A percentile compares a stretch with the other conserved stretches of the same genome.
phyloP scores from a whole-genome alignment of 148 eudicot genomes.

The Nyssa sinensis region DNA sequence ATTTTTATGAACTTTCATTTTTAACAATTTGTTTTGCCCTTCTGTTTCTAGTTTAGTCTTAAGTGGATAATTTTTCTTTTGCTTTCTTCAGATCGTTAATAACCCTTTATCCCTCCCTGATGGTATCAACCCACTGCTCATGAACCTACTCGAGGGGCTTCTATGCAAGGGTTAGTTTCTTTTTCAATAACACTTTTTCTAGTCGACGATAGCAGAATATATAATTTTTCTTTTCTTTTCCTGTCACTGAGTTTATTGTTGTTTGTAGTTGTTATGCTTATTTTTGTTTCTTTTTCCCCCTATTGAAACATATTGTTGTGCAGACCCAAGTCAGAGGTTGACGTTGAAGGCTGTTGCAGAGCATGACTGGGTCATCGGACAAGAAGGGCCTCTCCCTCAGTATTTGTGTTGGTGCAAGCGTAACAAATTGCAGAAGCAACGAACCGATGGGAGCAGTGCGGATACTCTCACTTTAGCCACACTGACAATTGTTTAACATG shows the following conservation, averaged over 20 bases:
- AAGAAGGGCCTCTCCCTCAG: conserved; percentile 74
- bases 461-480: conserved; percentile 11
- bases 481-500: conserved; percentile 8
- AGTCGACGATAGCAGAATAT: not conserved
- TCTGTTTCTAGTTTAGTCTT: conserved; percentile 1
- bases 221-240: not conserved
- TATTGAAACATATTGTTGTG: conserved; percentile 8
- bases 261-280: not conserved
- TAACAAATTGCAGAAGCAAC: conserved; percentile 29
- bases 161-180: conserved; percentile 82
- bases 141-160: conserved; percentile 76
- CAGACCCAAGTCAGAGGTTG: conserved; percentile 77
- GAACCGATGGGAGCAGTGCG: conserved; percentile 22
- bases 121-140: conserved; percentile 53
- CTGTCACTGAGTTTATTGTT: not conserved
- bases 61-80: conserved; percentile 16
- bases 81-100: conserved; percentile 62
- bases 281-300: not conserved
- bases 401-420: conserved; percentile 85
- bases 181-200: not conserved
- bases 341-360: conserved; percentile 63
- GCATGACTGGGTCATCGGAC: conserved; percentile 79
- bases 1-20: not conserved
- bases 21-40: not conserved
- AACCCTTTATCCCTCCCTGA: conserved; percentile 63